These are phyloP conservation scores for Debaryomyces robertsiae DNA, from an alignment of 1,139 yeast species.

Conservation along the genomic window DNA sequence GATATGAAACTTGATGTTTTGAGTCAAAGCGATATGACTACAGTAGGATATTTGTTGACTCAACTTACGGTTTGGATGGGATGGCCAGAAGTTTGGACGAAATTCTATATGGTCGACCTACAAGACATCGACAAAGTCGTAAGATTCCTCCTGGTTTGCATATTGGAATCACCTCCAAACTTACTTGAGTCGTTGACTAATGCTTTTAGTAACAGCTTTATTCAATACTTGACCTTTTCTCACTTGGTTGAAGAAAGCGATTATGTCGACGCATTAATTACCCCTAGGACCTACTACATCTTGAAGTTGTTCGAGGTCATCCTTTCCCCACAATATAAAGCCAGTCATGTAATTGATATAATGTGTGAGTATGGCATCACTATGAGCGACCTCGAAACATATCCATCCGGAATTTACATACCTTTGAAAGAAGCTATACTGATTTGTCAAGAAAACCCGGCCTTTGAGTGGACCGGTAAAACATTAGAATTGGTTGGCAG, in stretches of 20 bases:
- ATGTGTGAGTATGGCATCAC: slow-evolving; percentile 60
- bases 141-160: slow-evolving; percentile 44
- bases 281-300: slow-evolving; percentile 65
- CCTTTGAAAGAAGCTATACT: slow-evolving; percentile 66
- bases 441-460: slow-evolving; percentile 58
- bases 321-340: slow-evolving; percentile 54
- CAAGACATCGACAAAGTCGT: slow-evolving; percentile 25
- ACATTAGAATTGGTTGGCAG: slow-evolving; percentile 66
- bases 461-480: slow-evolving; percentile 50
- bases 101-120: slow-evolving; percentile 49
- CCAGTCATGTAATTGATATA: slow-evolving; percentile 57
- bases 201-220: slow-evolving; percentile 46
- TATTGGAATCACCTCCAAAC: slow-evolving; percentile 56
- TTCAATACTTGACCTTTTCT: slow-evolving; percentile 66
- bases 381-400: slow-evolving; percentile 59
- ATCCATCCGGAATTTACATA: slow-evolving; percentile 69
- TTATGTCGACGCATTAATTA: slow-evolving; percentile 56
- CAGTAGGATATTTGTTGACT: slow-evolving; percentile 57
- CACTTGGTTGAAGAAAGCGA: slow-evolving; percentile 68
- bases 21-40: slow-evolving; percentile 33
- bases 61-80: slow-evolving; percentile 69
- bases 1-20: slow-evolving; percentile 65
- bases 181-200: slow-evolving; percentile 56
- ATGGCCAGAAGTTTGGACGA: slow-evolving; percentile 72
- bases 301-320: slow-evolving; percentile 63